These are phyloP conservation scores for Kernera saxatilis DNA, from an alignment of 345 rosid species.

Conservation along the genomic window DNA sequence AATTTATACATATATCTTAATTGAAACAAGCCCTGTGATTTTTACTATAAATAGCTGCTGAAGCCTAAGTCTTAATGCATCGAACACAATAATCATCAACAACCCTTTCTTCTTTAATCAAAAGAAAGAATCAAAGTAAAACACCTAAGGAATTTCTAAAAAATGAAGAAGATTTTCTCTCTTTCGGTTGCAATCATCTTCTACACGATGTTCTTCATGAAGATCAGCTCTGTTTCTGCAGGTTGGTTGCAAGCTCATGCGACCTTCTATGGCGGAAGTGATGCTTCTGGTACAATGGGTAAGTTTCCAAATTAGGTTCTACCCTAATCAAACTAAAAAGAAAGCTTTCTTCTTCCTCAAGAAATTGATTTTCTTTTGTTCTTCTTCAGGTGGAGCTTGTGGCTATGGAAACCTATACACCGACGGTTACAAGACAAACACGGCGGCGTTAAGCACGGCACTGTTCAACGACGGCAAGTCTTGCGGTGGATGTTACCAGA, in stretches of 20 bases:
- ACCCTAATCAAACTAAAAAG: not conserved
- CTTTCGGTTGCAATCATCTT: constrained; percentile 14
- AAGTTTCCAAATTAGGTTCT: not conserved
- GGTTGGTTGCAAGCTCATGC: constrained; percentile 8
- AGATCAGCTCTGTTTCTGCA: constrained; percentile 30
- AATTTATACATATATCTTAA: not conserved
- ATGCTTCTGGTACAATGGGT: constrained; percentile 12
- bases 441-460: constrained; percentile 67
- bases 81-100: constrained; percentile 8
- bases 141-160: not conserved
- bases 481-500: constrained; percentile 63
- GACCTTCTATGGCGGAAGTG: constrained; percentile 12
- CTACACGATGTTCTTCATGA: constrained; percentile 28
- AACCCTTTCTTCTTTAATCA: not conserved
- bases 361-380: not conserved
- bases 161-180: constrained; percentile 29
- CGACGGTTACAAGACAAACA: constrained; percentile 54
- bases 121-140: not conserved
- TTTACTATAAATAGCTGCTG: constrained; percentile 36
- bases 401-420: constrained; percentile 62
- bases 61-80: constrained; percentile 12
- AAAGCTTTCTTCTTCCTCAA: constrained; percentile 3
- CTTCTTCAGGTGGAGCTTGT: constrained; percentile 64
- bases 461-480: constrained; percentile 63
- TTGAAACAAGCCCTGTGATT: not conserved